Conservation (phyloP, 2,329 filamentous ascomycete species). For the Cytospora paraplurivora region DNA sequence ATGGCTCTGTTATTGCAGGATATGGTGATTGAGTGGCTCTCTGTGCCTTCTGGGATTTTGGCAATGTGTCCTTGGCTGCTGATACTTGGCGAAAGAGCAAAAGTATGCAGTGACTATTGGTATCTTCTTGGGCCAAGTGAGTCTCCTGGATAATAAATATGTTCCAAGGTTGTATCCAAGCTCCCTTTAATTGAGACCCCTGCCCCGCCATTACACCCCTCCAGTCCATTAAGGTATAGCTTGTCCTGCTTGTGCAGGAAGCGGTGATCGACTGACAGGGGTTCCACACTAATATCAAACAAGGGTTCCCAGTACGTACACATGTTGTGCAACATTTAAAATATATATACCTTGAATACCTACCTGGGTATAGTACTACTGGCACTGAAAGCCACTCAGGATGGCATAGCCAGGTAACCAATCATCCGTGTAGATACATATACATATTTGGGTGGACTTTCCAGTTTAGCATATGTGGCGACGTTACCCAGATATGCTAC, state of each 20-base stretch:
- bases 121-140: background rate
- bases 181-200: background rate
- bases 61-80: background rate
- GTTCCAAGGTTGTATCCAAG: background rate
- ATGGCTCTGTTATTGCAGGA: background rate
- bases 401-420: too few relatives aligned
- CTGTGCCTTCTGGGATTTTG: background rate
- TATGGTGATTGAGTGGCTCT: background rate
- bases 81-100: background rate
- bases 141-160: background rate
- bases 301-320: background rate
- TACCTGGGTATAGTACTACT: background rate
- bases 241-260: constrained; percentile 1
- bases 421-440: too few relatives aligned
- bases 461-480: too few relatives aligned
- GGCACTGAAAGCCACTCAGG: background rate
- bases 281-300: background rate
- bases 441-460: too few relatives aligned
- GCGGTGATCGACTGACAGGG: background rate
- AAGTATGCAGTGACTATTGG: background rate
- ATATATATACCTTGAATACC: background rate
- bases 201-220: background rate
- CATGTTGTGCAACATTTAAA: background rate
- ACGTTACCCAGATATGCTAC: too few relatives aligned
- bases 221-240: background rate